Evolutionary conservation across 495 filamentous ascomycete species (phyloP).

Genomic region (Aspergillus coremiiformis): DNA sequence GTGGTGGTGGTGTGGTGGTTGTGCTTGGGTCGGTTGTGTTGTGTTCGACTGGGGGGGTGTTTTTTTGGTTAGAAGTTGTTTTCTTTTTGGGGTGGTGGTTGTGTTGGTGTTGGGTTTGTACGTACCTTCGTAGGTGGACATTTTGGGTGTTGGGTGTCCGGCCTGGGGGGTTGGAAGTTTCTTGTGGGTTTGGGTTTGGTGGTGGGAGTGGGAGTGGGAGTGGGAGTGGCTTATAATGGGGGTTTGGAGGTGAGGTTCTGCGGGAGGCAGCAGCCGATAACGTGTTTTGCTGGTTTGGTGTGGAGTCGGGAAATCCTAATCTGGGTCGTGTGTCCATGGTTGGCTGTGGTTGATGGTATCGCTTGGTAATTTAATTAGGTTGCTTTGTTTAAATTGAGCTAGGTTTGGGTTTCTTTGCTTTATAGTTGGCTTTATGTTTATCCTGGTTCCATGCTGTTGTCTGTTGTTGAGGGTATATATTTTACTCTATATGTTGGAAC

Average conservation of each 20-base stretch:
- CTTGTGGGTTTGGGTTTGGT: background rate
- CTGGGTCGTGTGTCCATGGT: background rate
- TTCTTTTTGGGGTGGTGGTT: slow-evolving; percentile 1
- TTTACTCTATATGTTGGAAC: too few relatives aligned
- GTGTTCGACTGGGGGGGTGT: slow-evolving; percentile 64
- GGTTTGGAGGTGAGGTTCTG: background rate
- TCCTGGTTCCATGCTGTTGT: too few relatives aligned
- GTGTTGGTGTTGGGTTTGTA: background rate
- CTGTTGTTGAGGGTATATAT: too few relatives aligned
- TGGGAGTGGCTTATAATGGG: background rate
- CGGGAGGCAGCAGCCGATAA: slow-evolving; percentile 12
- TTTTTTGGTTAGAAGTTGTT: background rate
- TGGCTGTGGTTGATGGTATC: background rate
- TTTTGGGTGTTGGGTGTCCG: slow-evolving; percentile 18
- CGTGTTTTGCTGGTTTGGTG: slow-evolving; percentile 2
- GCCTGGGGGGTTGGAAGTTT: background rate
- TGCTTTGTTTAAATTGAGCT: background rate
- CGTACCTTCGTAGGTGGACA: slow-evolving; percentile 53
- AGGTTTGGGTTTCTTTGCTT: background rate
- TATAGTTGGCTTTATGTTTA: background rate
- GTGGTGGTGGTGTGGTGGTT: slow-evolving; percentile 26
- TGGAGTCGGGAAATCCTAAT: background rate
- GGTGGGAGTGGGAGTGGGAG: background rate
- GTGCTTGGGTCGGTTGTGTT: slow-evolving; percentile 46
- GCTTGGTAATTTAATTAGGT: background rate